Base-by-base conservation (phyloP, 129 eudicot genomes). In the Pittosporum tobira region DNA sequence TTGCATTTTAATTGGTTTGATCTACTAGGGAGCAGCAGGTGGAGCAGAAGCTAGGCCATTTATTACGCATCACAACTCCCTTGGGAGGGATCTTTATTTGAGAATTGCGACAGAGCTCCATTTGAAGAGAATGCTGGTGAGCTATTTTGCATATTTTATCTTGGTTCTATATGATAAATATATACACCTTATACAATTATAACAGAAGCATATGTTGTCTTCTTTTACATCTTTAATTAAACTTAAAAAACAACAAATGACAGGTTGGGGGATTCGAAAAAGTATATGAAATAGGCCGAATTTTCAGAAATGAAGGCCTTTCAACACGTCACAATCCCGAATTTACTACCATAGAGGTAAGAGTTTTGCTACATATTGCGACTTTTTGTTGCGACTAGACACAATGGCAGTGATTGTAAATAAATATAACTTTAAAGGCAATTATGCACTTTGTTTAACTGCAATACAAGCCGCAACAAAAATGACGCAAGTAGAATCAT, bases 271-370 rank as follows among this genome's bases (percentile, higher is more conserved):
- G 99, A 45, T 91, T 91, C 26, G 99, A 91, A 55, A 91, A 81
- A 67, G 99, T 91, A 30, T 91, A 86, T 43, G 96, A 91, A 73
- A 87, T 91, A 25, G 94, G 99, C 38, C 81, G 99, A 58, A 91
- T 91, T 63, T 87, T 91, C 75, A 74, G 99, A 72, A 93, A 93
- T 59, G 99, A 93, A 81, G 99, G 99, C 79, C 59, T 93, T 73
- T 93, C 99, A 67, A 93, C 99, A 57, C 94, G 96, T 66, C 99
- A 93, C 77, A 93, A 93, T 87, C 99, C 99, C 21, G 99, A 93
- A 64, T 87, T 93, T 59, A 93, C 99, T 65, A 93, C 99, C 15
- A 93, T 93, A 52, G 99, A 93, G 96, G 96, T 91, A 75, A 63
- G 44, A 11, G 19, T 0, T 64, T 36, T 45, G 20, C 46, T n/a